Percentiles rank a stretch among this genome's conserved stretches.
These are phyloP conservation scores for Suhomyces bolitotheri DNA, from an alignment of 1,139 yeast genomes.

Conservation along the genomic window DNA sequence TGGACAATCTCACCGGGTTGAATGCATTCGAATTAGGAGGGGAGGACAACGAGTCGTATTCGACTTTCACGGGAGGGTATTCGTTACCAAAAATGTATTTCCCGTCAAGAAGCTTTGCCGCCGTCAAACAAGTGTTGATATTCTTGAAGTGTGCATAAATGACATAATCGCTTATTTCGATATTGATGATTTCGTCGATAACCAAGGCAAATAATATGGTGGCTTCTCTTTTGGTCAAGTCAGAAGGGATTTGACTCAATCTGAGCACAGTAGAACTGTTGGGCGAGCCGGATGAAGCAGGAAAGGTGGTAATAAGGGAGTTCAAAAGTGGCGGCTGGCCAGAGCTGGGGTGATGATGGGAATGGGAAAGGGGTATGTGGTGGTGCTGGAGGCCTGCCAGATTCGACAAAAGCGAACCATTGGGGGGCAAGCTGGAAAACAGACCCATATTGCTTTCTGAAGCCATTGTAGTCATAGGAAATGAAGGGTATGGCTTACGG, in stretches of 20 bases:
- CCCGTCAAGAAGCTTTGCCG: slow-evolving; percentile 68
- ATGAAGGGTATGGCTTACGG: background rate
- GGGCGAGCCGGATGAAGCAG: slow-evolving; percentile 12
- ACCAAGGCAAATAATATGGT: slow-evolving; percentile 78
- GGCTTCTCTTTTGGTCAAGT: slow-evolving; percentile 75
- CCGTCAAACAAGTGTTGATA: slow-evolving; percentile 64
- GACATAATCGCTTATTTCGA: slow-evolving; percentile 56
- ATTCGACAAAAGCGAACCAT: slow-evolving; percentile 9
- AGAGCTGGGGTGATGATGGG: slow-evolving; percentile 10
- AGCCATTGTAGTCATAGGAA: slow-evolving; percentile 21
- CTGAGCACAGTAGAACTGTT: slow-evolving; percentile 27
- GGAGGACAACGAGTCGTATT: slow-evolving; percentile 32
- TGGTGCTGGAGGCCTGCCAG: slow-evolving; percentile 10
- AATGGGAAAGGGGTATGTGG: slow-evolving; percentile 9
- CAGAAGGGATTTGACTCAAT: slow-evolving; percentile 67
- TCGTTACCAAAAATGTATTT: slow-evolving; percentile 64
- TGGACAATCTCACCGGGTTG: slow-evolving; percentile 30
- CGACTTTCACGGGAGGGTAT: slow-evolving; percentile 54
- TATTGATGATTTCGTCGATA: slow-evolving; percentile 58
- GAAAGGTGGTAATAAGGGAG: slow-evolving; percentile 11
- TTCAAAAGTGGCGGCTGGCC: slow-evolving; percentile 13
- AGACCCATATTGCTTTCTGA: slow-evolving; percentile 23
- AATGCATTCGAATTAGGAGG: slow-evolving; percentile 23
- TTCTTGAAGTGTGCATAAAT: slow-evolving; percentile 68
- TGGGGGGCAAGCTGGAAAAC: slow-evolving; percentile 17